Conservation (phyloP, 768 basidiomycete genomes). For the Leccinum aurantiacum region DNA sequence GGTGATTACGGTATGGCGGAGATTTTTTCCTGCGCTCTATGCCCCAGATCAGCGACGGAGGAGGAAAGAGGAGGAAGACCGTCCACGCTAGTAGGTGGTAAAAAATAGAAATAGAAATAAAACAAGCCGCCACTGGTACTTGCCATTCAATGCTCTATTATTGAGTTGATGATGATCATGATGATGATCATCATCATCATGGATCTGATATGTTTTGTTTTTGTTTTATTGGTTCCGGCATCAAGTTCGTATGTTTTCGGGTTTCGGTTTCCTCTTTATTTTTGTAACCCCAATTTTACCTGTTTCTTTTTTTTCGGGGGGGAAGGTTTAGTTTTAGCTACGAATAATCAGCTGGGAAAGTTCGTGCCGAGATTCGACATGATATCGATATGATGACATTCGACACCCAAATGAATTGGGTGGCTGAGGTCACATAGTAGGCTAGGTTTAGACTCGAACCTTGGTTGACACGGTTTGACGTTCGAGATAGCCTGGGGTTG, state of each 20-base stretch:
- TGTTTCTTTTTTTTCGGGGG: background rate
- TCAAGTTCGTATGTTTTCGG: background rate
- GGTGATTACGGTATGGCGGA: conserved; percentile 21
- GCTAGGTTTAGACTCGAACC: background rate
- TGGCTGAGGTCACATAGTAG: background rate
- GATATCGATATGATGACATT: background rate
- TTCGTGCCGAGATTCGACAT: background rate
- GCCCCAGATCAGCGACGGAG: conserved; percentile 5
- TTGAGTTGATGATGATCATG: background rate
- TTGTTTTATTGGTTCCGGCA: background rate
- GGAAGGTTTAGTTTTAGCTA: background rate
- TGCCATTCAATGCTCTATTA: background rate
- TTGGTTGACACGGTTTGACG: background rate
- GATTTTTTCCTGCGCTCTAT: conserved; percentile 29
- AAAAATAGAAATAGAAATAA: background rate
- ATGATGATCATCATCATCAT: conserved; percentile 13
- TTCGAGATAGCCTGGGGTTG: background rate
- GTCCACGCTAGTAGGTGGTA: background rate
- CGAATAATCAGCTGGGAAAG: background rate
- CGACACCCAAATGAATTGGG: background rate
- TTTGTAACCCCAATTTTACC: background rate
- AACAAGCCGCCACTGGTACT: conserved; percentile 11
- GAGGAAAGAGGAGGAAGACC: background rate
- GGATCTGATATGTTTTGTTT: conserved; percentile 4
- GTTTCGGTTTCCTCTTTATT: background rate